Evolutionary conservation across 2,329 filamentous ascomycete species (phyloP).

Genomic region (Paracoccidioides brasiliensis): DNA sequence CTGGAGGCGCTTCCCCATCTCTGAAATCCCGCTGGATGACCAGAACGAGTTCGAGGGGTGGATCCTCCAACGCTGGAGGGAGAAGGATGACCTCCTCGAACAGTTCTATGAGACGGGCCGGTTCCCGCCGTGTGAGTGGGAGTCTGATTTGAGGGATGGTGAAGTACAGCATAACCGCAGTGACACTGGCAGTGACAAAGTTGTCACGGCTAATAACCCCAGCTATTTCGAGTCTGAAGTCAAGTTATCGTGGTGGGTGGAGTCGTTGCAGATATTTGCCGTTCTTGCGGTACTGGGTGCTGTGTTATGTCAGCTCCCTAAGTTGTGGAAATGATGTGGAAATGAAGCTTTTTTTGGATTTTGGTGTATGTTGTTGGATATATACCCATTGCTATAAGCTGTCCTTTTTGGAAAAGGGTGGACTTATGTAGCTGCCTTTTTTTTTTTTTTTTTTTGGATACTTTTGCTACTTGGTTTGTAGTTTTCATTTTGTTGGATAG

Average conservation of each 20-base stretch:
- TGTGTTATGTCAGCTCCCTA: not conserved
- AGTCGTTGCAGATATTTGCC: slow-evolving; percentile 25
- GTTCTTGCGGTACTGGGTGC: slow-evolving; percentile 16
- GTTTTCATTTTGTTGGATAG: not conserved
- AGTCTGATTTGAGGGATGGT: slow-evolving; percentile 30
- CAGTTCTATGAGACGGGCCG: slow-evolving; percentile 63
- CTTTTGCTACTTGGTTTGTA: not conserved
- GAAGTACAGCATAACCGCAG: not conserved
- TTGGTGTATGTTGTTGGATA: not conserved
- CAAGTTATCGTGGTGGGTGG: slow-evolving; percentile 22
- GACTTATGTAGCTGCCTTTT: not conserved
- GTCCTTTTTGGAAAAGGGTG: not conserved
- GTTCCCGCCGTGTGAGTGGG: slow-evolving; percentile 57
- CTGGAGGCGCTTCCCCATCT: slow-evolving; percentile 74
- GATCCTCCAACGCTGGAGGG: slow-evolving; percentile 75
- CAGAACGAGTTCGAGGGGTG: slow-evolving; percentile 66
- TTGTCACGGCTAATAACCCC: not conserved
- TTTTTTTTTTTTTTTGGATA: not conserved
- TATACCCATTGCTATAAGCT: not conserved
- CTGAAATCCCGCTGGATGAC: slow-evolving; percentile 67
- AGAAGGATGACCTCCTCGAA: slow-evolving; percentile 83
- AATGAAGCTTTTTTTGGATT: not conserved
- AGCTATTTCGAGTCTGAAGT: slow-evolving; percentile 26
- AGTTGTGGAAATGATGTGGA: not conserved
- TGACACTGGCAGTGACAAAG: not conserved